Percentiles rank a stretch among this genome's conserved stretches.
Evolutionary conservation across 768 basidiomycete species (phyloP).

Genomic region (Hygrophorus russula): DNA sequence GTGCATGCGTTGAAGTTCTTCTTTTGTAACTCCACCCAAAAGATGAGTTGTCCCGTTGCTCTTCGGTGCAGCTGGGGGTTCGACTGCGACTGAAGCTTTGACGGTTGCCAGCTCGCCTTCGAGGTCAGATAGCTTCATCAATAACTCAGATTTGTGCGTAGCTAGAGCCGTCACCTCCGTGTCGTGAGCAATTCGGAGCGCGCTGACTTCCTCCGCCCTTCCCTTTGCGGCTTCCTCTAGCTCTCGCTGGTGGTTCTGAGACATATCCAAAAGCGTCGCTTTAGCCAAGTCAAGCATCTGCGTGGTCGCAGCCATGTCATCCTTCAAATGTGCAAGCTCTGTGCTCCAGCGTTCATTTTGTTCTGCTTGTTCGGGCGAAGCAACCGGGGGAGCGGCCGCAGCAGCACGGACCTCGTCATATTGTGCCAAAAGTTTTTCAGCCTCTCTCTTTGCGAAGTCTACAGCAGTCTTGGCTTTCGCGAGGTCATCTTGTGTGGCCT

Average conservation of each 20-base stretch:
- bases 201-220: conserved; percentile 62
- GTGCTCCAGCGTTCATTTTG: conserved; percentile 45
- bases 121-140: conserved; percentile 56
- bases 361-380: conserved; percentile 36
- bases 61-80: conserved; percentile 34
- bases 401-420: conserved; percentile 47
- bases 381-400: conserved; percentile 25
- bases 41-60: conserved; percentile 33
- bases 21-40: conserved; percentile 49
- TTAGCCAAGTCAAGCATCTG: conserved; percentile 62
- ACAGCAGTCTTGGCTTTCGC: conserved; percentile 57
- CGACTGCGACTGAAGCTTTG: conserved; percentile 42
- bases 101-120: conserved; percentile 67
- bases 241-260: conserved; percentile 56
- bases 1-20: conserved; percentile 67
- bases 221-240: conserved; percentile 64
- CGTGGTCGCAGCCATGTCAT: conserved; percentile 54
- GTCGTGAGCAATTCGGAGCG: conserved; percentile 46
- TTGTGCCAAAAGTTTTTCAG: conserved; percentile 47
- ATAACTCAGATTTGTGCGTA: conserved; percentile 51
- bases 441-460: conserved; percentile 40
- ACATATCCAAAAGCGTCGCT: conserved; percentile 59
- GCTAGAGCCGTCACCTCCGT: conserved; percentile 46
- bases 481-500: conserved; percentile 79
- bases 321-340: conserved; percentile 53